phyloP scores from a whole-genome alignment of 257 asterid genomes.

The Solanum peruvianum region DNA sequence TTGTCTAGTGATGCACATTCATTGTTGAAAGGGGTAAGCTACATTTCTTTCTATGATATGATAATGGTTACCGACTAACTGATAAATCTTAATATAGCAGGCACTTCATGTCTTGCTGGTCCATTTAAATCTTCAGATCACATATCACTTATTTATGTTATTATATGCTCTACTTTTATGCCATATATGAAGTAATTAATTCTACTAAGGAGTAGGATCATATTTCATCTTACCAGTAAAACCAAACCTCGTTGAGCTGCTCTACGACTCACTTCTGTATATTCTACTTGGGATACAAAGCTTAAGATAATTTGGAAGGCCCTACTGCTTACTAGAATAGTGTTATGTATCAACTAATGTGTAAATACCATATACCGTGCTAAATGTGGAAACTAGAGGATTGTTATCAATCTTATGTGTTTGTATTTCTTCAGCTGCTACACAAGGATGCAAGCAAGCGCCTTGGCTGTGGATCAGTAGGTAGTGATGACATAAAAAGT shows the following conservation, averaged over 20 bases:
- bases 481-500: constrained; percentile 41
- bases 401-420: not conserved
- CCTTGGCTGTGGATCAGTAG: constrained; percentile 44
- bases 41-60: not conserved
- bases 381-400: not conserved
- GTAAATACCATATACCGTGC: not conserved
- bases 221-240: not conserved
- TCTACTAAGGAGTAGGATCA: not conserved
- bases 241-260: not conserved
- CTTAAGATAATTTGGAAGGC: not conserved
- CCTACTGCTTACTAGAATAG: not conserved
- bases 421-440: constrained; percentile 39
- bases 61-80: not conserved
- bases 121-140: not conserved
- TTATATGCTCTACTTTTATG: not conserved
- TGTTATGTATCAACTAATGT: not conserved
- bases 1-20: constrained; percentile 73
- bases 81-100: not conserved
- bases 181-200: not conserved
- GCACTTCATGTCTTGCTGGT: not conserved
- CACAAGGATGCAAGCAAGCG: constrained; percentile 56
- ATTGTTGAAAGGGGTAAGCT: constrained; percentile 56
- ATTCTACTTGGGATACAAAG: not conserved
- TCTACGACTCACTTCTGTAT: not conserved
- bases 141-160: not conserved